Base-by-base conservation (phyloP, 352 stramenopile genomes). In the Globisporangium orthogonon region DNA sequence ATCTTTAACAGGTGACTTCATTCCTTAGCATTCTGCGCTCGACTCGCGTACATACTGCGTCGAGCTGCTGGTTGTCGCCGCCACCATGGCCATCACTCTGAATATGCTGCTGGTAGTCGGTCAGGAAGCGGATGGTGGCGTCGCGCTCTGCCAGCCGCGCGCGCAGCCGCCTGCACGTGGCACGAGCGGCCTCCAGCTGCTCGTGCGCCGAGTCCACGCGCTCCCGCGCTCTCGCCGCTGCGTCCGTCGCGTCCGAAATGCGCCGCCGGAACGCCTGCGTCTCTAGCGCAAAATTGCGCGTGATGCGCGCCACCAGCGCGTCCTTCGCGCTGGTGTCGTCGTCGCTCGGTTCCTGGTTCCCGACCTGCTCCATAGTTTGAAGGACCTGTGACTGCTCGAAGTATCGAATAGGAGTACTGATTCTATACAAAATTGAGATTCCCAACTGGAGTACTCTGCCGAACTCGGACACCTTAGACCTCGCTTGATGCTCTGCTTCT, bases 61-160 rank as follows among this genome's bases (percentile, higher is more conserved):
- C 31, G 13, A 49, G 52, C 14, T n/a, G 14, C 47, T 56, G 29
- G 30, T 50, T 49, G n/a, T 56, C 50, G 29, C 73, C 61, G 14
- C 79, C 52, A 2, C 35, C 35, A 14, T 3, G 3, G 35, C 35
- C 35, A 11, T 3, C 35, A 15, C 35, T 40, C 35, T 40, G 23
- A 23, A 23, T 23, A 23, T 23, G 35, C 14, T 86, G 71, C 2
- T 87, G 69, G 41, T 85, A 69, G 28, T 85, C 72, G 35, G 80
- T 69, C 45, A 90, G 55, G 14, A 61, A 58, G 33, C 69, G 64
- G 57, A 90, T 78, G 9, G 72, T 67, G 0, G 56, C 52, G 37
- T 91, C 80, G 15, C 79, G 72, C 52, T 89, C 80, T 50, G 87
- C 65, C 44, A 89, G 43, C 52, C 66, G 73, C 53, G 70, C 76